A percentile compares a stretch with the other conserved stretches of the same genome.
Evolutionary conservation across 2,329 filamentous ascomycete species (phyloP).

Genomic region (Tolypocladium tropicale): DNA sequence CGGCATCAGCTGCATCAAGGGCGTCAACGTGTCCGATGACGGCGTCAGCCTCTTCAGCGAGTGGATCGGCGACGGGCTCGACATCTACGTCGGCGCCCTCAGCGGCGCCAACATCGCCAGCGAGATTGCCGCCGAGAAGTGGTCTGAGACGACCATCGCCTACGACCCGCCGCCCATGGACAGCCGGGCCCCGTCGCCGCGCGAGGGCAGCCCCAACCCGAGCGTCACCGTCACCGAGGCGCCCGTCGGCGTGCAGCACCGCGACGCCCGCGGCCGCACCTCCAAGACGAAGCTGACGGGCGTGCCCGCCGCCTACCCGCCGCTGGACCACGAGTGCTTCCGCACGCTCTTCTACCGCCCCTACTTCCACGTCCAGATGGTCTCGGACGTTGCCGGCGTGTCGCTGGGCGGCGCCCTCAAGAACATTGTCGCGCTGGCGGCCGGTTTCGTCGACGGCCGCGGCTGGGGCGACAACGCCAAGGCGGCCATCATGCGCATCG

Average conservation of each 20-base stretch:
- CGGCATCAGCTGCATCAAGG: constrained; percentile 96
- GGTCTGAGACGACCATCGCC: constrained; percentile 92
- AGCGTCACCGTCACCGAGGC: constrained; percentile 42
- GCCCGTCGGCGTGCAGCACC: constrained; percentile 48
- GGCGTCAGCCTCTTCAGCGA: constrained; percentile 88
- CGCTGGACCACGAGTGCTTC: constrained; percentile 75
- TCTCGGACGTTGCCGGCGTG: constrained; percentile 91
- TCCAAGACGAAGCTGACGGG: constrained; percentile 63
- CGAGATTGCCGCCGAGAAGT: constrained; percentile 92
- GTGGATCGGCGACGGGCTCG: constrained; percentile 80
- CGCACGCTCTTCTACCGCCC: constrained; percentile 85
- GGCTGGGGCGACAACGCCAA: constrained; percentile 99
- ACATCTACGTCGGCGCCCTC: constrained; percentile 93
- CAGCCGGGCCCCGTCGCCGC: constrained; percentile 56
- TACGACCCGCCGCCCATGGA: constrained; percentile 90
- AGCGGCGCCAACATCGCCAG: constrained; percentile 94
- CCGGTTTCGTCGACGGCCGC: constrained; percentile 88
- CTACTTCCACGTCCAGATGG: constrained; percentile 95
- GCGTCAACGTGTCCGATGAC: constrained; percentile 81
- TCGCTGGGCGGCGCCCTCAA: constrained; percentile 91
- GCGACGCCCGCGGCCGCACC: constrained; percentile 55
- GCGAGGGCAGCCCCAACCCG: constrained; percentile 36
- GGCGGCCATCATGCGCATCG: constrained; percentile 95
- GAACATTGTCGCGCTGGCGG: constrained; percentile 90
- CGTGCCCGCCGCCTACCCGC: constrained; percentile 72